phyloP scores from a whole-genome alignment of 768 basidiomycete species.

The Tylopilus subfusipes region DNA sequence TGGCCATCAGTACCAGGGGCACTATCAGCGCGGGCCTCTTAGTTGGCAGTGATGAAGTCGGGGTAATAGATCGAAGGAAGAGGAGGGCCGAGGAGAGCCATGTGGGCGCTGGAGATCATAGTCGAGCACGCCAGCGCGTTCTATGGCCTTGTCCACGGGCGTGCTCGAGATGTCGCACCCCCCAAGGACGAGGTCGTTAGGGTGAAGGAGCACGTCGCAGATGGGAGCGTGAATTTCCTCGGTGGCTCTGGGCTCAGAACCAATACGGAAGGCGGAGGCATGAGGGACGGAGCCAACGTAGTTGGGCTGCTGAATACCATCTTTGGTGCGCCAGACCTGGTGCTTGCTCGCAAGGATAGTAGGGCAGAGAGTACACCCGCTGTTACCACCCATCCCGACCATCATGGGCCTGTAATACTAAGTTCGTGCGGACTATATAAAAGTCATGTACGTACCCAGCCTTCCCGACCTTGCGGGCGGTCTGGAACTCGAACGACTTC shows the following conservation, averaged over 20 bases:
- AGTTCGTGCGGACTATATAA: conserved; percentile 7
- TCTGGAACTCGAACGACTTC: conserved; percentile 87
- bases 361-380: conserved; percentile 89
- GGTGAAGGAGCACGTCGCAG: conserved; percentile 91
- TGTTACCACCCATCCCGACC: conserved; percentile 97
- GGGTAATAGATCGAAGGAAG: conserved; percentile 96
- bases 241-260: conserved; percentile 70
- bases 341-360: conserved; percentile 96
- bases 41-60: conserved; percentile 97
- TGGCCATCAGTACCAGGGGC: conserved; percentile 76
- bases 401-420: conserved; percentile 81
- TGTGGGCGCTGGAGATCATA: conserved; percentile 94
- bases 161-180: conserved; percentile 96
- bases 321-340: conserved; percentile 96
- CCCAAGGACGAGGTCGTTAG: conserved; percentile 94
- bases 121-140: conserved; percentile 88
- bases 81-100: conserved; percentile 77
- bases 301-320: conserved; percentile 89
- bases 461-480: conserved; percentile 77
- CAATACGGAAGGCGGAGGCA: conserved; percentile 91
- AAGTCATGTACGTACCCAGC: conserved; percentile 68
- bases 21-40: conserved; percentile 94
- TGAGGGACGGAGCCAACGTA: conserved; percentile 96
- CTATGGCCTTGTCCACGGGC: conserved; percentile 88
- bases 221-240: conserved; percentile 93